phyloP scores from a whole-genome alignment of 2,329 filamentous ascomycete species.

The Aspergillus glaucus region DNA sequence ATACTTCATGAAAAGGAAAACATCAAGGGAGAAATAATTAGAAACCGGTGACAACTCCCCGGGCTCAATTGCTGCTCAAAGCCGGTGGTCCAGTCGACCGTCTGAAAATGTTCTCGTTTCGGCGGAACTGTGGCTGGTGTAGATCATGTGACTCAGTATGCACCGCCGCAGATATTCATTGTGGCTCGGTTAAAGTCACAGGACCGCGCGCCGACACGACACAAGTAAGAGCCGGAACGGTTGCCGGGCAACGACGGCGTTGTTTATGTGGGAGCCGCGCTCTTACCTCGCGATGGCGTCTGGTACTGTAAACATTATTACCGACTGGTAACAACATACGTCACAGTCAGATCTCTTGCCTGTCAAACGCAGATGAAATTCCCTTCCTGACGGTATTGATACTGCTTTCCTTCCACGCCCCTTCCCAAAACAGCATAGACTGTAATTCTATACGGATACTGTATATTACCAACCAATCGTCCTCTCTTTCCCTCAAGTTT shows the following conservation, averaged over 20 bases:
- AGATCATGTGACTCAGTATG: conserved; percentile 12
- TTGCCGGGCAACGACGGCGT: conserved; percentile 44
- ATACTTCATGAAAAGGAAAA: not conserved
- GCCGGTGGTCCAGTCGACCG: not conserved
- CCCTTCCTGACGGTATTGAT: conserved; percentile 12
- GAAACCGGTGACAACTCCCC: not conserved
- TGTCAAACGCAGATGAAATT: too few species aligned
- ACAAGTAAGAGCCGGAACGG: conserved; percentile 21
- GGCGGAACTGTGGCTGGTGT: conserved; percentile 9
- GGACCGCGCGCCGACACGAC: conserved; percentile 12
- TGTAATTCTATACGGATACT: not conserved
- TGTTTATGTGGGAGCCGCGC: conserved; percentile 11
- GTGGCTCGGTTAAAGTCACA: conserved; percentile 8
- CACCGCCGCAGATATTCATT: conserved; percentile 12
- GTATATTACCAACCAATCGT: conserved; percentile 1
- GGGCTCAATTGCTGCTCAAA: not conserved
- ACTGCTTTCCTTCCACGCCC: conserved; percentile 7
- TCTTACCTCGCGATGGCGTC: conserved; percentile 13
- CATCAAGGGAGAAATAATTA: not conserved
- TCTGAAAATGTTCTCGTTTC: conserved; percentile 17
- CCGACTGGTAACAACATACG: too few species aligned
- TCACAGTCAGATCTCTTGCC: too few species aligned
- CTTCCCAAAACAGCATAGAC: not conserved
- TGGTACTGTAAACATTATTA: conserved; percentile 5
- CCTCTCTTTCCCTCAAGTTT: too few species aligned